Evolutionary conservation across 805 yeast genomes (phyloP), one percentile per base, ranked within the genome.

Genomic region (Millerozyma acaciae): DNA sequence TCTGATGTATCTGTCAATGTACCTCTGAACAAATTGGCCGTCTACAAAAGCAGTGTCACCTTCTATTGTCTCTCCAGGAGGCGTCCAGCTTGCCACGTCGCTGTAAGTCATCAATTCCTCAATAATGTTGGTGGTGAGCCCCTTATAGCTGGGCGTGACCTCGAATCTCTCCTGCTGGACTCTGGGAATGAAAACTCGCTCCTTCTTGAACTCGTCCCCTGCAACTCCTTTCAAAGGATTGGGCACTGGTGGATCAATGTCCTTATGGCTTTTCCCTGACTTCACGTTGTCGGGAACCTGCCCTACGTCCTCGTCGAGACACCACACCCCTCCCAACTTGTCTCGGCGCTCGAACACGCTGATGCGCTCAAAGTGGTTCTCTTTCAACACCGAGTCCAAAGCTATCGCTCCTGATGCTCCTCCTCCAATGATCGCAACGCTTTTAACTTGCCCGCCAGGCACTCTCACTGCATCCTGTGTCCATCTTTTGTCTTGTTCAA

Each of bases 401-500:
- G 62, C 49, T 28, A 70, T 58, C 15, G 70, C 63, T 5, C 76
- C 76, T 4, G 70, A 61, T 5, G 76, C 74, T 9, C 76, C 76
- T n/a, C 71, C 76, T 4, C 76, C 76, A 20, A 70, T 66, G 19
- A 71, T 56, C 13, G 73, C 75, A 6, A 70, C 50, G 4, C 54
- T 46, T 30, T 45, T 52, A 20, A 57, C 26, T n/a, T 23, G 26
- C 7, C 13, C 13, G 7, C 26, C 6, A n/a, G 15, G 10, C 7
- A 23, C 7, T 23, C 26, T 15, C 6, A 23, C 26, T 15, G 26
- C 12, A 7, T 12, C 10, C 15, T n/a, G 10, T 7, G 7, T 23
- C 22, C 22, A 20, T 6, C 6, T 7, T 6, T 15, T 10, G 7
- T 23, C 12, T 8, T n/a, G 15, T 23, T 15, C 13, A 15, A 6